Percentiles rank a stretch among this genome's conserved stretches.
Conservation (phyloP, 306 rosid genomes). For the Benincasa hispida region DNA sequence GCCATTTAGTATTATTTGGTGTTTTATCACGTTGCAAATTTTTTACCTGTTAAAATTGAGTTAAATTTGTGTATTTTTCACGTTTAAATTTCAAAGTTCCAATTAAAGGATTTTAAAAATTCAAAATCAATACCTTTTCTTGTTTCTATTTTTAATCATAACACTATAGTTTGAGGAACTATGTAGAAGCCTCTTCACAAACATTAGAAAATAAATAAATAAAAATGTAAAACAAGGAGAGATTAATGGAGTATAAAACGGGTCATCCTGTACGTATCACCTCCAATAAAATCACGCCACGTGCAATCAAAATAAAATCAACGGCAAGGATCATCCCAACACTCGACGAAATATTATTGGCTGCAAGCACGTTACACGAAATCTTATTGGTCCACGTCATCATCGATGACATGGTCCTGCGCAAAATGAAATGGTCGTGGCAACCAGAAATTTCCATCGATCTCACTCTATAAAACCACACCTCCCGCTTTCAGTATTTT, state of each 20-base stretch:
- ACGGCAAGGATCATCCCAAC: slow-evolving; percentile 57
- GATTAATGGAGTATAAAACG: background rate
- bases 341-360: slow-evolving; percentile 38
- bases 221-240: background rate
- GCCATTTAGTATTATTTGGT: no score
- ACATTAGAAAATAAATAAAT: background rate
- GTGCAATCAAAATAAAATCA: background rate
- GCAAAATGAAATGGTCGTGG: background rate
- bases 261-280: background rate
- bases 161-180: background rate
- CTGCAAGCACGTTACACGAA: background rate
- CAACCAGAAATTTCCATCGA: slow-evolving; percentile 4
- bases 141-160: background rate
- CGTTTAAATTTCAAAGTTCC: background rate
- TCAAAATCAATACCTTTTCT: no score
- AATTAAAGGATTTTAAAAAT: no score
- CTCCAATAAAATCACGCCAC: background rate
- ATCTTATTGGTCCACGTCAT: slow-evolving; percentile 79
- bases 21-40: no score
- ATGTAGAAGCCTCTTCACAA: slow-evolving; percentile 2
- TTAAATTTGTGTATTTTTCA: no score
- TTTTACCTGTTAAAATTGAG: no score
- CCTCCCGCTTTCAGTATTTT: background rate
- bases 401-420: slow-evolving; percentile 41
- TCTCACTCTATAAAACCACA: background rate